Conservation (phyloP, 768 basidiomycete genomes). For the Leccinum variicolor region DNA sequence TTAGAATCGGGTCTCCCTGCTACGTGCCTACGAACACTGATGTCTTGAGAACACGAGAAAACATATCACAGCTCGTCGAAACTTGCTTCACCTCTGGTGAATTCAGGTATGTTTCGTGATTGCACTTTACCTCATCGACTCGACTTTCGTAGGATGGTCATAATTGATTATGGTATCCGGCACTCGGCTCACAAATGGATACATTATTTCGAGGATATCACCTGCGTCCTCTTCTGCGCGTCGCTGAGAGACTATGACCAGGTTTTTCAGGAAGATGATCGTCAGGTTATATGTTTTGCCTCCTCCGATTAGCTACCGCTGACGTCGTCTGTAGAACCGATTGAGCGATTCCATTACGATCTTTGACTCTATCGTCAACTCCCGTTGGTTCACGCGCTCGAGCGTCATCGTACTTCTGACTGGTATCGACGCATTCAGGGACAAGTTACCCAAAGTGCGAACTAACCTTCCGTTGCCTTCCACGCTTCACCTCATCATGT, state of each 20-base stretch:
- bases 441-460: constrained; percentile 3
- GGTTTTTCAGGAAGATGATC: background rate
- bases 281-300: background rate
- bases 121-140: background rate
- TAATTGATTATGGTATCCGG: background rate
- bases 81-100: background rate
- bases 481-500: background rate
- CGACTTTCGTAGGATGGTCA: background rate
- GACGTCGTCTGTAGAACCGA: background rate
- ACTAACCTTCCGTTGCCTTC: background rate
- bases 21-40: background rate
- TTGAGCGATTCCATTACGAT: background rate
- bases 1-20: constrained; percentile 1
- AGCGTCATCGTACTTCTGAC: constrained; percentile 1
- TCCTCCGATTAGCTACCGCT: background rate
- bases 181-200: background rate
- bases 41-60: background rate
- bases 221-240: background rate
- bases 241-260: constrained; percentile 1
- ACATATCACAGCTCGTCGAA: background rate
- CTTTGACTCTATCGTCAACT: background rate
- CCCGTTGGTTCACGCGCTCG: background rate
- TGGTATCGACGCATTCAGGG: background rate
- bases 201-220: background rate
- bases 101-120: background rate